Base-by-base conservation (phyloP, 176 grass and related monocot species). In the Musa schizocarpa region DNA sequence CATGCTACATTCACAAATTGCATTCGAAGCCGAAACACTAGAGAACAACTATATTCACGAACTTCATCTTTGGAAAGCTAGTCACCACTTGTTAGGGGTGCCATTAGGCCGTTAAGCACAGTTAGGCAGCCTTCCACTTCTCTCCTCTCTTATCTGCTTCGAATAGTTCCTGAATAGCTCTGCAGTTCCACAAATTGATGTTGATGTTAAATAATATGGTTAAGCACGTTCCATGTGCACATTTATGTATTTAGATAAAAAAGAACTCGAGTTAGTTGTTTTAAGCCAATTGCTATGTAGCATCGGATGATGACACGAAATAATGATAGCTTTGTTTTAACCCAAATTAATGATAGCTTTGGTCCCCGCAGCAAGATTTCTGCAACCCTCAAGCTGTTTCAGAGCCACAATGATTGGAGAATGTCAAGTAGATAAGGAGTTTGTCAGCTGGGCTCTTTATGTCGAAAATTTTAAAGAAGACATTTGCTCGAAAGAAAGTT, bases 401-500 rank as follows among this genome's bases (percentile, higher is more conserved):
- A 43, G 71, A 51, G 88, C 95, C 82, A 94, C 87, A 86, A 94
- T 94, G 74, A 99, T 27, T 94, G 81, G 92, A 99, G 83, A 84
- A 84, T 53, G 95, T 99, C 82, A 99, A 78, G 78, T 94, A 99
- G 27, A 99, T 99, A 53, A 99, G 81, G 27, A 99, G 79, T 64
- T 99, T 99, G 82, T 99, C 90, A 57, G 90, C 86, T 58, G 88
- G 73, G 65, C 84, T 86, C 87, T 94, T 90, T 62, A 99, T 89
- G 76, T 91, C 84, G 13, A 94, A 94, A 56, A 94, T 99, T 75
- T 87, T 90, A 76, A 99, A 99, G 82, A 99, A 99, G 74, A 99
- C 90, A 87, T 99, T 99, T 65, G 95, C 95, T 50, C 95, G 86
- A 79, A 99, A 99, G 86, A 99, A 99, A 77, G 95, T 99, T 81